Conservation (phyloP, 805 yeast genomes). For the Grigorovia transvaalensis region DNA sequence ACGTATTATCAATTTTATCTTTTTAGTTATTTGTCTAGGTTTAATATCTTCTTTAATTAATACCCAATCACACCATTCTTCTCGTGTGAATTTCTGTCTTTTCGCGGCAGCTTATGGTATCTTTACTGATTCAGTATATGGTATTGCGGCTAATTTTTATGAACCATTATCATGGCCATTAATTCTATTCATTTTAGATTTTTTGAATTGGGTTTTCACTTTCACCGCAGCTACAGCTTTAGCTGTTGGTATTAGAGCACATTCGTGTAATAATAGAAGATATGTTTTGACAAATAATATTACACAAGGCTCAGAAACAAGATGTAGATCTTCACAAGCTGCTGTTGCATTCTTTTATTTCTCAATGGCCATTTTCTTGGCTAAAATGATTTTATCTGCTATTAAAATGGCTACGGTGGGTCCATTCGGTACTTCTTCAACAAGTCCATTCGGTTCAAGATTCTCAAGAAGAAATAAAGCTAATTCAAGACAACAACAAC, state of each 20-base stretch:
- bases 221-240: conserved; percentile 90
- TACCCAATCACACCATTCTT: conserved; percentile 40
- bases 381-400: conserved; percentile 43
- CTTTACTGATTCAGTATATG: conserved; percentile 69
- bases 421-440: conserved; percentile 10
- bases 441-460: conserved; percentile 11
- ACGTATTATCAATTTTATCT: conserved; percentile 63
- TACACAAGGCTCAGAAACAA: conserved; percentile 63
- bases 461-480: conserved; percentile 21
- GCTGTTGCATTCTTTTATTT: conserved; percentile 74
- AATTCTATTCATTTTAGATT: conserved; percentile 61
- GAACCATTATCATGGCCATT: conserved; percentile 76
- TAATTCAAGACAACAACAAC: neutral
- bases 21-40: conserved; percentile 73
- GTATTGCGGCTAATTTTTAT: conserved; percentile 62
- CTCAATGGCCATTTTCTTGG: conserved; percentile 65
- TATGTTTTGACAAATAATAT: conserved; percentile 59
- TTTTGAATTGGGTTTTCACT: conserved; percentile 80
- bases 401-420: conserved; percentile 39
- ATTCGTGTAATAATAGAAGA: conserved; percentile 63
- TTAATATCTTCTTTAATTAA: conserved; percentile 78
- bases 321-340: conserved; percentile 95
- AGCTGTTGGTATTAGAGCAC: conserved; percentile 79
- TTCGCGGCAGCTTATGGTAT: conserved; percentile 83
- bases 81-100: conserved; percentile 81